Evolutionary conservation across 768 basidiomycete species (phyloP).

Genomic region (Pulveroboletus ravenelii): DNA sequence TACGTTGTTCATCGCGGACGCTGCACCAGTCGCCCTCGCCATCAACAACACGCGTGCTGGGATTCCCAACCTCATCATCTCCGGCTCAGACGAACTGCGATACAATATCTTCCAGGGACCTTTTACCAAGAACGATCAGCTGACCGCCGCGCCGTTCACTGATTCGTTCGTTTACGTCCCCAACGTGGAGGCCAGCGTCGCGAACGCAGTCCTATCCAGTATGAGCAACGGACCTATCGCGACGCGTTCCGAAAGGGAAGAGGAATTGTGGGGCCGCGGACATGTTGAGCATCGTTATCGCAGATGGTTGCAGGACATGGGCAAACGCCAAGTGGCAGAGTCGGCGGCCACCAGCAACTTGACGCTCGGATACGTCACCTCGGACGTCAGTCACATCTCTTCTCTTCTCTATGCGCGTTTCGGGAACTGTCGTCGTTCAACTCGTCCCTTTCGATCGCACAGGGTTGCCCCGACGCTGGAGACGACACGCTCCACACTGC

Average conservation of each 20-base stretch:
- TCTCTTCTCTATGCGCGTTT: not conserved
- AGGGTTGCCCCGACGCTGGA: constrained; percentile 70
- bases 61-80: constrained; percentile 60
- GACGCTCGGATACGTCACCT: constrained; percentile 73
- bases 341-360: constrained; percentile 39
- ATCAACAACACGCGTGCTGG: constrained; percentile 59
- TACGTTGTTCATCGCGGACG: constrained; percentile 51
- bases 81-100: constrained; percentile 59
- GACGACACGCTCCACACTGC: constrained; percentile 69
- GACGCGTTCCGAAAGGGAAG: constrained; percentile 13
- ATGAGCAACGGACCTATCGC: constrained; percentile 43
- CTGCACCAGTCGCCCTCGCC: constrained; percentile 50
- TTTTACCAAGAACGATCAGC: constrained; percentile 78
- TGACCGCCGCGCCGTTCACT: constrained; percentile 67
- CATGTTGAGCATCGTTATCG: constrained; percentile 48
- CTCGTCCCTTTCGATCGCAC: not conserved
- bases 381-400: constrained; percentile 46
- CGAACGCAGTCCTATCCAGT: constrained; percentile 47
- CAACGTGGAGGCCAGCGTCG: constrained; percentile 46
- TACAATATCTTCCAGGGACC: constrained; percentile 64
- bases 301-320: constrained; percentile 59
- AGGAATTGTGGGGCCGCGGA: constrained; percentile 37
- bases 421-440: not conserved
- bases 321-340: constrained; percentile 27
- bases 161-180: constrained; percentile 63